Conservation (phyloP, 495 filamentous ascomycete genomes). For the Penicillium cinerascens region DNA sequence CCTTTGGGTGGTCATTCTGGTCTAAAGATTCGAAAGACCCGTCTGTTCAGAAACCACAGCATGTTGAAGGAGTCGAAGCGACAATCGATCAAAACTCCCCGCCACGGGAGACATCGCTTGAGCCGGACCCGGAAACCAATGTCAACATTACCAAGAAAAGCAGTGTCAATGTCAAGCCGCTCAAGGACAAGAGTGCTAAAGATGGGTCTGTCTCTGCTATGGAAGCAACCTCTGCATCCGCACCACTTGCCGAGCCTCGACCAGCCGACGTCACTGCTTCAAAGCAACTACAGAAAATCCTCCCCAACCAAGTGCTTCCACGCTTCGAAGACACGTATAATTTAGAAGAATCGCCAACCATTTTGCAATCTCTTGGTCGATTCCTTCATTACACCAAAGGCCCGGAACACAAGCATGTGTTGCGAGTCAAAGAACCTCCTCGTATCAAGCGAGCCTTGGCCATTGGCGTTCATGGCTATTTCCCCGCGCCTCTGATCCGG, state of each 20-base stretch:
- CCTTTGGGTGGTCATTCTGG: constrained; percentile 86
- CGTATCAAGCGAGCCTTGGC: constrained; percentile 80
- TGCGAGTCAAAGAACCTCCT: constrained; percentile 62
- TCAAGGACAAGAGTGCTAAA: constrained; percentile 35
- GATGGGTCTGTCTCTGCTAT: constrained; percentile 33
- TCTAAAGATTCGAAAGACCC: constrained; percentile 58
- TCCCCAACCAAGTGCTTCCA: constrained; percentile 66
- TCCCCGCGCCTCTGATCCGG: constrained; percentile 79
- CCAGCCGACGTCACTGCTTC: constrained; percentile 38
- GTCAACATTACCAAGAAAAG: constrained; percentile 47
- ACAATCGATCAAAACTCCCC: constrained; percentile 54
- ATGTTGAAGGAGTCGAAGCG: constrained; percentile 60
- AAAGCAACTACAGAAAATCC: constrained; percentile 41
- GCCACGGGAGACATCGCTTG: constrained; percentile 10
- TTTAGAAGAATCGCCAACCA: constrained; percentile 62
- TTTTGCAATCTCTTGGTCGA: constrained; percentile 66
- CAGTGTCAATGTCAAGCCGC: constrained; percentile 39
- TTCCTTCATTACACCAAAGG: constrained; percentile 61
- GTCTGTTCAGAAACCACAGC: constrained; percentile 27
- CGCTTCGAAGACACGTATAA: constrained; percentile 65
- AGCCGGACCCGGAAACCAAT: constrained; percentile 24
- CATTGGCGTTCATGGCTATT: constrained; percentile 93
- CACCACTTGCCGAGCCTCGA: constrained; percentile 11
- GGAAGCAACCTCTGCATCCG: constrained; percentile 35
- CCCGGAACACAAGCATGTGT: constrained; percentile 63